Conservation (phyloP, 2,329 filamentous ascomycete genomes). For the Curvularia spicifera region DNA sequence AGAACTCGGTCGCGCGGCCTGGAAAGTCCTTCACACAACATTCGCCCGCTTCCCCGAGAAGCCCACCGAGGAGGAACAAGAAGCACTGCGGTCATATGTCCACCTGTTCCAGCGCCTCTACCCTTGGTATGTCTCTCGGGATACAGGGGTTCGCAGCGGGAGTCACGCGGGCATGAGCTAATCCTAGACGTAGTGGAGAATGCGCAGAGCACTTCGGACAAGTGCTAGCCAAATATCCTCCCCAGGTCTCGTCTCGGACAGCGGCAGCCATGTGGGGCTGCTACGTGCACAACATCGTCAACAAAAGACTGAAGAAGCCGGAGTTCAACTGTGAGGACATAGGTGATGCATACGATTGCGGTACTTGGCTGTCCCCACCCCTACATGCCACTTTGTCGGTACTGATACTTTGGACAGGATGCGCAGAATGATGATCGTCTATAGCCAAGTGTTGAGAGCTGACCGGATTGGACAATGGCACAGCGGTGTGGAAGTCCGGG, state of each 20-base stretch:
- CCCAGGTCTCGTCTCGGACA: conserved; percentile 67
- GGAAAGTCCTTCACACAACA: conserved; percentile 71
- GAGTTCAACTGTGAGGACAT: conserved; percentile 69
- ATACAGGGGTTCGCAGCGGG: conserved; percentile 23
- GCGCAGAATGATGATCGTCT: neutral
- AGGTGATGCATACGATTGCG: conserved; percentile 71
- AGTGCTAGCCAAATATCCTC: conserved; percentile 67
- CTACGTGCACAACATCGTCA: conserved; percentile 71
- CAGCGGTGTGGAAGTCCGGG: conserved; percentile 25
- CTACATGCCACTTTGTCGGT: too few species aligned
- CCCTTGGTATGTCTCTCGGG: conserved; percentile 59
- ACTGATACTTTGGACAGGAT: neutral
- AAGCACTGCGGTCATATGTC: conserved; percentile 65
- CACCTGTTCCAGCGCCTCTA: conserved; percentile 70
- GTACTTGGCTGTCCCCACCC: neutral
- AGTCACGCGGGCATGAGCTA: conserved; percentile 30
- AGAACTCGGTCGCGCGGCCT: conserved; percentile 68
- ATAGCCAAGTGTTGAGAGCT: conserved; percentile 42
- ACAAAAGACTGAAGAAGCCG: conserved; percentile 65
- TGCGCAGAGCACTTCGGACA: conserved; percentile 69
- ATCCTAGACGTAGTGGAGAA: conserved; percentile 60
- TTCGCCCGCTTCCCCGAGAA: conserved; percentile 70
- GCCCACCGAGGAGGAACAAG: conserved; percentile 65
- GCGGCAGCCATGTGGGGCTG: conserved; percentile 71
- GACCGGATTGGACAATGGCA: conserved; percentile 22